Base-by-base conservation (phyloP, 768 basidiomycete genomes). In the Lentinus tigrinus region DNA sequence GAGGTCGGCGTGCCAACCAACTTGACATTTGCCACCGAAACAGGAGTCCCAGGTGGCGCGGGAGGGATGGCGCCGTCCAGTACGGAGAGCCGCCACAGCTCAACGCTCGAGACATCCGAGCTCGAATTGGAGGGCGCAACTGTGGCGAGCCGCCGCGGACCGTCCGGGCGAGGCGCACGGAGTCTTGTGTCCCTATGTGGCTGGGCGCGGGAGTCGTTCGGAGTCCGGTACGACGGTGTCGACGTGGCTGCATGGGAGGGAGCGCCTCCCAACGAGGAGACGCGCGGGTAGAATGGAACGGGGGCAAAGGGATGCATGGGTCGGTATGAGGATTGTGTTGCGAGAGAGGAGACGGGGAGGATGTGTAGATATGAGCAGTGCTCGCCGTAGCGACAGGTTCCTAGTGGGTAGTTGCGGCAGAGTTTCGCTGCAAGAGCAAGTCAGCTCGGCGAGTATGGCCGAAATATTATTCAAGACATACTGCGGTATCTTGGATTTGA, bases 341-440 rank as follows among this genome's bases (percentile, higher is more conserved):
- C 23, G 26, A 50, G 51, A n/a, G 59, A 42, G 11, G 49, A 24
- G 17, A 42, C 48, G 14, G 54, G 44, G 10, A 54, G 31, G 21
- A 56, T 34, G 47, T 63, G 62, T 13, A 63, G 40, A 36, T 58
- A 63, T n/a, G 55, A 54, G 48, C 62, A 63, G 42, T 57, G 39
- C 13, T 56, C 58, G 28, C 62, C 62, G 58, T 48, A 63, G 43
- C 58, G 62, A 43, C 62, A 63, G 4, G 46, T 53, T 9, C 62
- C 62, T n/a, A 56, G 47, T 11, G 58, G 55, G 47, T 50, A 60
- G 52, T 60, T 60, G 47, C 58, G 62, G 26, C 62, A 63, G 7
- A 59, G 38, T 17, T 56, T 63, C 5, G 56, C 61, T 62, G 39
- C 16, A 24, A 10, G n/a, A 11, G 7, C 10, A 14, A 11, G 27